A percentile compares a stretch with the other conserved stretches of the same genome.
Evolutionary conservation across 2,329 filamentous ascomycete species (phyloP).

Genomic region (Calonectria naviculata): DNA sequence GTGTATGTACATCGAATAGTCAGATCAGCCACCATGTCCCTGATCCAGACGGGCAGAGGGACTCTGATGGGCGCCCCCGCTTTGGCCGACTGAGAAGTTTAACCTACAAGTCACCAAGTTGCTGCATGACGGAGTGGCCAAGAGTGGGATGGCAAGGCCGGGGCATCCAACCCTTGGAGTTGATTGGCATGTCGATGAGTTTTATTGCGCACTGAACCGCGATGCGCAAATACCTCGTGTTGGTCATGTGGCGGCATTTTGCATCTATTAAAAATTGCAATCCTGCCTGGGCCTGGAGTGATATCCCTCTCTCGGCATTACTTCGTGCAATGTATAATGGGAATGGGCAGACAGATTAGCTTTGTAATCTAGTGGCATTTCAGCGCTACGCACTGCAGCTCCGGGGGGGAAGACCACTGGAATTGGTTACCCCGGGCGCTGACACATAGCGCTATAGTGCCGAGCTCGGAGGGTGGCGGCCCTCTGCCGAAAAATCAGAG

Average conservation of each 20-base stretch:
- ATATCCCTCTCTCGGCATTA: constrained; percentile 4
- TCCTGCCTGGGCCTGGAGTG: not conserved
- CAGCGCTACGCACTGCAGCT: not conserved
- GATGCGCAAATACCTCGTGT: constrained; percentile 1
- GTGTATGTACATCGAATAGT: not conserved
- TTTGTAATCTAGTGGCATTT: constrained; percentile 1
- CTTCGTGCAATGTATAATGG: constrained; percentile 5
- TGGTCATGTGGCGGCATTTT: not conserved
- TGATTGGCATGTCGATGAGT: not conserved
- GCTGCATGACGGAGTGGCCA: not conserved
- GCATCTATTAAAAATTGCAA: not conserved
- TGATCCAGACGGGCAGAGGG: not conserved
- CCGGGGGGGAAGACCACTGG: not conserved
- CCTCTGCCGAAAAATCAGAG: not conserved
- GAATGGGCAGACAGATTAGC: not conserved
- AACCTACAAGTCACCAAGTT: not conserved
- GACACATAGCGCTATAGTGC: not conserved
- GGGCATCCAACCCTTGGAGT: not conserved
- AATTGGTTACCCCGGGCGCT: constrained; percentile 3
- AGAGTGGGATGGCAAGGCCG: not conserved
- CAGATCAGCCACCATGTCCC: not conserved
- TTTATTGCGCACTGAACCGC: not conserved
- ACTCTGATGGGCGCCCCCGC: not conserved
- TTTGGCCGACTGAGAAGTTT: not conserved
- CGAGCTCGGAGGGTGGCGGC: constrained; percentile 5